These are phyloP conservation scores for Mycena olivaceomarginata DNA, from an alignment of 768 basidiomycete genomes.

Conservation along the genomic window DNA sequence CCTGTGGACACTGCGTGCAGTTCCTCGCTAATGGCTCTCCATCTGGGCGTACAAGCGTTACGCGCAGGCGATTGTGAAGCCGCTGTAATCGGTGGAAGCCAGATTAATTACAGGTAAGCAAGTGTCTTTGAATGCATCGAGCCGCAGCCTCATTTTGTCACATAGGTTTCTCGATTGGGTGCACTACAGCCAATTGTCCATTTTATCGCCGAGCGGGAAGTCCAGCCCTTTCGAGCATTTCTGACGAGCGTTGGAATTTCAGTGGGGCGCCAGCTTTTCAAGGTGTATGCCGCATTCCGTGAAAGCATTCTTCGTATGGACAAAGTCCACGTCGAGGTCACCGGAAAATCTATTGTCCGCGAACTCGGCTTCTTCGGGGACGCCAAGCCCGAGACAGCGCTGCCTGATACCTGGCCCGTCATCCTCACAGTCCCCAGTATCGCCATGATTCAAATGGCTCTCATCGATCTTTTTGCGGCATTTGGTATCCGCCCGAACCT, in stretches of 20 bases:
- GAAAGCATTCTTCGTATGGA: slow-evolving; percentile 61
- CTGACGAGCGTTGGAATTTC: not conserved
- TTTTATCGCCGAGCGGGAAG: slow-evolving; percentile 64
- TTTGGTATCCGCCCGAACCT: too few species aligned
- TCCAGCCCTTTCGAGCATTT: slow-evolving; percentile 62
- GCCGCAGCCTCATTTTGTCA: not conserved
- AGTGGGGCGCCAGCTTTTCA: slow-evolving; percentile 63
- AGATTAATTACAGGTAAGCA: slow-evolving; percentile 59
- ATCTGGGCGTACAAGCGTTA: too few species aligned
- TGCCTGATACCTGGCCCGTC: too few species aligned
- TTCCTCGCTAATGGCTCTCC: too few species aligned
- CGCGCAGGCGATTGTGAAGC: too few species aligned
- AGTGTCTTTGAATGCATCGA: not conserved
- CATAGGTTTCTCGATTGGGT: slow-evolving; percentile 59
- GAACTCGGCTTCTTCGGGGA: too few species aligned
- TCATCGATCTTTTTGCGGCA: too few species aligned
- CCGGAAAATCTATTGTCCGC: slow-evolving; percentile 58
- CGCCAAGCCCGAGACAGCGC: too few species aligned
- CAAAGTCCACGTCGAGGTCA: slow-evolving; percentile 50
- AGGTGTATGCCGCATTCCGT: slow-evolving; percentile 58
- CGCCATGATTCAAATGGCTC: too few species aligned
- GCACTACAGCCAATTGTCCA: slow-evolving; percentile 58
- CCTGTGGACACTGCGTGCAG: slow-evolving; percentile 72
- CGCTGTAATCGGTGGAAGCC: too few species aligned
- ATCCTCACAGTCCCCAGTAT: too few species aligned